These are phyloP conservation scores for Farysia itapuensis DNA, from an alignment of 1,284 basidiomycete species.

Conservation along the genomic window DNA sequence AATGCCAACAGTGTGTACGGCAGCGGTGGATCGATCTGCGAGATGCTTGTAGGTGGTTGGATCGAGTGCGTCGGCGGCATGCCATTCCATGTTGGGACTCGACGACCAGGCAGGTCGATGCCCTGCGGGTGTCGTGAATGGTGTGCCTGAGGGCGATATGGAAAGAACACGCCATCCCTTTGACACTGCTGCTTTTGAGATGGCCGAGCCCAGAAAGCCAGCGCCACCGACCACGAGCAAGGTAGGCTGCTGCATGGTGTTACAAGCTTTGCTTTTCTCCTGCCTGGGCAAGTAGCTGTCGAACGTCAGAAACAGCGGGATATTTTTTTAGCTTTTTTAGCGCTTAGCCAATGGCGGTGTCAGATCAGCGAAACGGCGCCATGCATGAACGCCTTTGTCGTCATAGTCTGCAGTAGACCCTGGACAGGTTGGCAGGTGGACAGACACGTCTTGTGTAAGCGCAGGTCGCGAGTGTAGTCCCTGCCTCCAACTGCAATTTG, in stretches of 20 bases:
- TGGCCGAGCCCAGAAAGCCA: slow-evolving; percentile 90
- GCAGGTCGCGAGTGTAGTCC: too few relatives aligned
- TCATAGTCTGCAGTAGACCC: too few relatives aligned
- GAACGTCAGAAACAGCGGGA: too few relatives aligned
- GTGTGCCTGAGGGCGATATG: slow-evolving; percentile 82
- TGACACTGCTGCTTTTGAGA: slow-evolving; percentile 81
- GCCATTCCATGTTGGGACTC: slow-evolving; percentile 44
- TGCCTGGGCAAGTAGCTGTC: too few relatives aligned
- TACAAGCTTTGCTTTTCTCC: too few relatives aligned
- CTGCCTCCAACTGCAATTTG: too few relatives aligned
- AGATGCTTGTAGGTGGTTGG: slow-evolving; percentile 74
- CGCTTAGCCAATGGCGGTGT: too few relatives aligned
- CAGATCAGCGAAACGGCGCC: too few relatives aligned
- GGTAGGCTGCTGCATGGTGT: slow-evolving; percentile 22
- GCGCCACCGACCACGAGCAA: slow-evolving; percentile 81
- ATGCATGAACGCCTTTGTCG: too few relatives aligned
- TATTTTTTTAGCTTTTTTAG: too few relatives aligned
- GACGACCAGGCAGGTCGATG: slow-evolving; percentile 83
- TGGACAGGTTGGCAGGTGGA: too few relatives aligned
- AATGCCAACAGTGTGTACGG: slow-evolving; percentile 93
- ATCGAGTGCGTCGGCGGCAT: slow-evolving; percentile 66
- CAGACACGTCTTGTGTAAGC: too few relatives aligned
- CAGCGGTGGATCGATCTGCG: slow-evolving; percentile 70
- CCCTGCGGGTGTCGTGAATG: slow-evolving; percentile 83
- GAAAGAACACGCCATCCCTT: slow-evolving; percentile 84